These are phyloP conservation scores for Pulicaria dysenterica DNA, from an alignment of 129 eudicot species.

Conservation along the genomic window DNA sequence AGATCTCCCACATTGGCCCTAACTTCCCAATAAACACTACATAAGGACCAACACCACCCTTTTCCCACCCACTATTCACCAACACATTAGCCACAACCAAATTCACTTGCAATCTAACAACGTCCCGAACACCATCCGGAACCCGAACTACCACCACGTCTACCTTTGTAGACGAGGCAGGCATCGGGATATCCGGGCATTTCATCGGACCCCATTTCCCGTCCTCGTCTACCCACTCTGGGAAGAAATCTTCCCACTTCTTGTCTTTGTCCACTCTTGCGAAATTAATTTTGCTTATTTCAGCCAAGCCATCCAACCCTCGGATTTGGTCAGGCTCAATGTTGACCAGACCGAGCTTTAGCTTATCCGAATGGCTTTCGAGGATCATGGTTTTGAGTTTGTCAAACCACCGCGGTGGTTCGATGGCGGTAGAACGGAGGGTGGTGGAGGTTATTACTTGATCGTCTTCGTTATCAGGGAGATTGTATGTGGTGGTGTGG, in stretches of 20 bases:
- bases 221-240: conserved; percentile 63
- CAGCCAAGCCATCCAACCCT: conserved; percentile 21
- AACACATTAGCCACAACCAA: conserved; percentile 62
- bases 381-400: conserved; percentile 9
- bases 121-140: conserved; percentile 56
- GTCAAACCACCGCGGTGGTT: conserved; percentile 38
- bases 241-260: conserved; percentile 61
- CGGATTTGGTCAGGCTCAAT: conserved; percentile 3
- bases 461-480: not conserved
- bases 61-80: conserved; percentile 46
- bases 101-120: conserved; percentile 68
- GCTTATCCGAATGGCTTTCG: conserved; percentile 3
- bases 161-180: conserved; percentile 36
- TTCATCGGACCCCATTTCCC: conserved; percentile 31
- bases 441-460: not conserved
- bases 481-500: conserved; percentile 34
- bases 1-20: conserved; percentile 74
- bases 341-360: conserved; percentile 51
- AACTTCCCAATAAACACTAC: conserved; percentile 62
- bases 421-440: conserved; percentile 2
- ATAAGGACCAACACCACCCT: conserved; percentile 33
- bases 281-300: conserved; percentile 40
- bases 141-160: conserved; percentile 69
- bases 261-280: conserved; percentile 24
- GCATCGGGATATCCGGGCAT: conserved; percentile 73